Evolutionary conservation across 2,329 filamentous ascomycete species (phyloP).

Genomic region (Pestalotiopsis sp.): DNA sequence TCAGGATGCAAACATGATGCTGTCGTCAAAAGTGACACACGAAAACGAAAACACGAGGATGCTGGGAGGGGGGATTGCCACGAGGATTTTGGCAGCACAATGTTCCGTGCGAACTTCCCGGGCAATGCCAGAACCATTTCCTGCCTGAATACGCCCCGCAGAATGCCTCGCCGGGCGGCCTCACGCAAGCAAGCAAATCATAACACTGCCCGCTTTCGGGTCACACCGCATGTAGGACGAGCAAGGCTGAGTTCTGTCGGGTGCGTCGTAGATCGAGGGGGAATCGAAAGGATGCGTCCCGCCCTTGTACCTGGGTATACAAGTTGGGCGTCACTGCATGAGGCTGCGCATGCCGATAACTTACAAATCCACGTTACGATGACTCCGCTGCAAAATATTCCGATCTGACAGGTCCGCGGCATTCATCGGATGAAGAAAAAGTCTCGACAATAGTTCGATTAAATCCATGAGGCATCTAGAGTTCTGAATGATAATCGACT

Average conservation of each 20-base stretch:
- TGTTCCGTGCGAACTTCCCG: not conserved
- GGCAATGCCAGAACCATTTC: not conserved
- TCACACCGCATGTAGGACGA: not conserved
- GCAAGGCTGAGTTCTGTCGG: not conserved
- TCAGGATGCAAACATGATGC: not conserved
- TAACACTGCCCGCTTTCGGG: not conserved
- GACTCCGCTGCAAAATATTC: no score
- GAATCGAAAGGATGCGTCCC: no score
- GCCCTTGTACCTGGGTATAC: not conserved
- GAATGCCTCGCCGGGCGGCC: not conserved
- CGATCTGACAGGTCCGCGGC: no score
- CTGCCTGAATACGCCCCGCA: not conserved
- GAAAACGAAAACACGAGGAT: not conserved
- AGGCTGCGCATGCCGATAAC: not conserved
- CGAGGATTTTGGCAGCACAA: not conserved
- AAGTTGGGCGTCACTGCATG: not conserved
- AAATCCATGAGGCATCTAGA: not conserved
- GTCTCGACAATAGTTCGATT: not conserved
- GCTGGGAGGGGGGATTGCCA: not conserved
- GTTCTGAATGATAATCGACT: not conserved
- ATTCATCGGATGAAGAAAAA: no score
- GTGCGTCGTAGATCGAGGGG: not conserved
- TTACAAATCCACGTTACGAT: no score
- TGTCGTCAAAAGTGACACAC: not conserved
- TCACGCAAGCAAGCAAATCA: not conserved